These are phyloP conservation scores for Trypanosoma congolense DNA, from an alignment of 208 protist species.

Conservation along the genomic window DNA sequence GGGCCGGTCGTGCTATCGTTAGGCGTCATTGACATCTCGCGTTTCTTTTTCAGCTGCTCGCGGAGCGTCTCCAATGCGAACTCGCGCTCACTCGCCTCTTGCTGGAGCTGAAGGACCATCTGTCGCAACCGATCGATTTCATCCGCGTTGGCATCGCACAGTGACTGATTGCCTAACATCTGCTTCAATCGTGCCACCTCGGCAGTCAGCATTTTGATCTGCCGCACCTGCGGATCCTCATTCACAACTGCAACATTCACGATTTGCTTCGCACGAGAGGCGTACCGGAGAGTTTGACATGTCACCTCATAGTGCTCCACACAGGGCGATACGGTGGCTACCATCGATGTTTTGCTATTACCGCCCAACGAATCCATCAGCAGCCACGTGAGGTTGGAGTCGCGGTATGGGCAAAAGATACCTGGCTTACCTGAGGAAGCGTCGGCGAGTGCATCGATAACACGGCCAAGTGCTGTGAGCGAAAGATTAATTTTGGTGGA, in stretches of 20 bases:
- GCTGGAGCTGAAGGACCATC: constrained; percentile 13
- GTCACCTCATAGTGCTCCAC: constrained; percentile 87
- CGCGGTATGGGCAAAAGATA: constrained; percentile 84
- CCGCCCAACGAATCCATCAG: constrained; percentile 86
- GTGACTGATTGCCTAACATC: constrained; percentile 33
- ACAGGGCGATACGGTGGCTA: constrained; percentile 91
- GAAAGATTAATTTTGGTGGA: constrained; percentile 90
- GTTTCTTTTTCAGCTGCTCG: constrained; percentile 10
- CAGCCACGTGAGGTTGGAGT: constrained; percentile 86
- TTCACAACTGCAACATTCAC: constrained; percentile 88
- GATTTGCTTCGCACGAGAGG: constrained; percentile 87
- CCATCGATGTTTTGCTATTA: constrained; percentile 93
- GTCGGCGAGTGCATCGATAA: constrained; percentile 83
- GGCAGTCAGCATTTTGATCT: constrained; percentile 60
- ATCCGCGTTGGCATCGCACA: constrained; percentile 20
- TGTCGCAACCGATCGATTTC: constrained; percentile 19
- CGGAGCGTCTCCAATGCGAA: constrained; percentile 15
- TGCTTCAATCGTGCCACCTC: constrained; percentile 67
- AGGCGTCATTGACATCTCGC: no score
- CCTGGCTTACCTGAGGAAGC: constrained; percentile 45
- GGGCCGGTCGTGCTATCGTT: no score
- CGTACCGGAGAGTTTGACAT: constrained; percentile 91
- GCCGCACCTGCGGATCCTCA: constrained; percentile 86
- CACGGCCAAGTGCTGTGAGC: constrained; percentile 87
- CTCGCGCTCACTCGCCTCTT: constrained; percentile 16